Evolutionary conservation across 345 rosid genomes (phyloP).

Genomic region (Acer yangbiense): DNA sequence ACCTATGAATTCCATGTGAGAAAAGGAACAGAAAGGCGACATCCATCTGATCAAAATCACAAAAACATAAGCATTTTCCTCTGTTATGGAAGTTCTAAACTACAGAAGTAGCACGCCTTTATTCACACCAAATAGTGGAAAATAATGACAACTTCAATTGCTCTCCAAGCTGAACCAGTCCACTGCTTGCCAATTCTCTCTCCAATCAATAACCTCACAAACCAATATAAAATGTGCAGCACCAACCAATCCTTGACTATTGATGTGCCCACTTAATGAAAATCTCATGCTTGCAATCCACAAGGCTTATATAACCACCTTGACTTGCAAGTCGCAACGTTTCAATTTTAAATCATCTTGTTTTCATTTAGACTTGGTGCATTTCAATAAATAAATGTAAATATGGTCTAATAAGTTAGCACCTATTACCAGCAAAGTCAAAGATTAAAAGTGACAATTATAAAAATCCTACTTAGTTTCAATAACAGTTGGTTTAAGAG

Average conservation of each 20-base stretch:
- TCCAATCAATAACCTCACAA: not conserved
- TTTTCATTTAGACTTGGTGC: not conserved
- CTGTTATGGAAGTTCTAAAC: not conserved
- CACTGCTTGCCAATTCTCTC: constrained; percentile 1
- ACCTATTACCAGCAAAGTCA: constrained; percentile 5
- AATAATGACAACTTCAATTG: not conserved
- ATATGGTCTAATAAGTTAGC: not conserved
- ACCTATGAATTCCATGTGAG: not conserved
- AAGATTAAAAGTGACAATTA: not conserved
- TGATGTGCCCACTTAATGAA: not conserved
- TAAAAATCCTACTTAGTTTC: not conserved
- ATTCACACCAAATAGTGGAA: not conserved
- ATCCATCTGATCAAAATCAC: not conserved
- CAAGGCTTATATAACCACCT: not conserved
- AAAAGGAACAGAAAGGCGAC: not conserved
- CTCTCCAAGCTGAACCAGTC: not conserved
- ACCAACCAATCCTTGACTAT: not conserved
- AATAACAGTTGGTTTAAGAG: not conserved
- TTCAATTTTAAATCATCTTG: not conserved
- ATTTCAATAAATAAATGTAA: not conserved
- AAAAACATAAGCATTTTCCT: not conserved
- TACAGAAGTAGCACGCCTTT: not conserved
- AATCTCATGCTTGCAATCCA: not conserved
- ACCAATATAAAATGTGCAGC: not conserved
- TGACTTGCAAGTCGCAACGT: not conserved